These are phyloP conservation scores for Arachis hypogaea DNA, from an alignment of 306 rosid species.

Conservation along the genomic window DNA sequence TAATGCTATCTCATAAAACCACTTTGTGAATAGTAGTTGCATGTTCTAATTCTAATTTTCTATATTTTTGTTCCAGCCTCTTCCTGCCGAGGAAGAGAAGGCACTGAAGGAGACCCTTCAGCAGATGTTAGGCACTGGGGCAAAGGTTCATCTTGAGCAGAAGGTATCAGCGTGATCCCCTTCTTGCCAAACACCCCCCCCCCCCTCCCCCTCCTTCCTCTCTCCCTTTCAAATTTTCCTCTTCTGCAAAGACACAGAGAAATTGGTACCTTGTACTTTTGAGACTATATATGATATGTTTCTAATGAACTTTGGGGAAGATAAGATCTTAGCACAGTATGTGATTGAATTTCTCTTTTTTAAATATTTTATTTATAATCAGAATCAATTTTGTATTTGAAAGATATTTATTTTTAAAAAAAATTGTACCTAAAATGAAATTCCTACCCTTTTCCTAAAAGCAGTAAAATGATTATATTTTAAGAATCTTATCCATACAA, in stretches of 20 bases:
- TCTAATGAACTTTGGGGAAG: not conserved
- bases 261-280: no score
- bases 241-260: not conserved
- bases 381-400: not conserved
- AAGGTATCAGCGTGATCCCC: constrained; percentile 56
- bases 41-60: constrained; percentile 28
- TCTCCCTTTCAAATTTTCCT: not conserved
- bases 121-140: constrained; percentile 73
- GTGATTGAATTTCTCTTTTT: not conserved
- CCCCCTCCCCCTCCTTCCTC: no score
- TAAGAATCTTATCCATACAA: not conserved
- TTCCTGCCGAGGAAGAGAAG: constrained; percentile 88
- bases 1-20: constrained; percentile 6
- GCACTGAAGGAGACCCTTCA: constrained; percentile 85
- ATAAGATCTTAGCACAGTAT: not conserved
- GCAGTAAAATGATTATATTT: no score
- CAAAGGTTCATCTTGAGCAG: constrained; percentile 77
- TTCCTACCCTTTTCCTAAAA: not conserved
- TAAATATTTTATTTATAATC: no score
- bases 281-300: no score
- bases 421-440: not conserved
- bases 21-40: not conserved
- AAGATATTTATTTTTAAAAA: no score
- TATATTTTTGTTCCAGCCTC: constrained; percentile 56
- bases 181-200: not conserved